Percentiles rank a stretch among this genome's conserved stretches.
Evolutionary conservation across 1,284 basidiomycete genomes (phyloP).

Genomic region (Trichosporon sp.): DNA sequence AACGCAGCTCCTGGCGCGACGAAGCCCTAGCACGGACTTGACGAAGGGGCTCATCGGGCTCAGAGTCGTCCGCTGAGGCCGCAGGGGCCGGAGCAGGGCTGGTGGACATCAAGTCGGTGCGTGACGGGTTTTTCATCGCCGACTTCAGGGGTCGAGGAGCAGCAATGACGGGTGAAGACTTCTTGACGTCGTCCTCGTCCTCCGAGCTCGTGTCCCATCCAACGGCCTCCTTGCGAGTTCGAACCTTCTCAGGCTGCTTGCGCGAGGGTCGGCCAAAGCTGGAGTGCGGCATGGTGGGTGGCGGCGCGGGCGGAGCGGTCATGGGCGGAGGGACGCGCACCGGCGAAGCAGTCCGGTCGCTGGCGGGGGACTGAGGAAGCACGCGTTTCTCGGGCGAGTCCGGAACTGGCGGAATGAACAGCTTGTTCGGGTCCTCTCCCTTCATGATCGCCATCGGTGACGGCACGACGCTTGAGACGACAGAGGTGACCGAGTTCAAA

Average conservation of each 20-base stretch:
- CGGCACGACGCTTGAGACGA: slow-evolving; percentile 21
- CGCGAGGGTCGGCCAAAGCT: slow-evolving; percentile 30
- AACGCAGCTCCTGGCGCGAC: not conserved
- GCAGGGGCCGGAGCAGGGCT: slow-evolving; percentile 3
- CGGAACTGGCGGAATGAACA: slow-evolving; percentile 29
- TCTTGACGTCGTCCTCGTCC: slow-evolving; percentile 29
- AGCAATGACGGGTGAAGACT: slow-evolving; percentile 7
- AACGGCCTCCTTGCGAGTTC: slow-evolving; percentile 4
- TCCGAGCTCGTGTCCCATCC: slow-evolving; percentile 35
- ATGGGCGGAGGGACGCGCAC: slow-evolving; percentile 26
- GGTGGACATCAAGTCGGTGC: not conserved
- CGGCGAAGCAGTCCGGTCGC: slow-evolving; percentile 31
- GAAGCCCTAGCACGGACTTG: slow-evolving; percentile 19
- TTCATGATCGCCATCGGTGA: slow-evolving; percentile 10
- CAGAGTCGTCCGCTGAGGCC: not conserved
- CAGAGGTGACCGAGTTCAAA: slow-evolving; percentile 22
- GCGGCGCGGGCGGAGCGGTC: slow-evolving; percentile 23
- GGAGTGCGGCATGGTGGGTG: slow-evolving; percentile 28
- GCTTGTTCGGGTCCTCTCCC: slow-evolving; percentile 19
- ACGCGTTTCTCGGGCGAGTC: slow-evolving; percentile 21
- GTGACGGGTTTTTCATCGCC: slow-evolving; percentile 1
- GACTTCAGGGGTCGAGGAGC: slow-evolving; percentile 12
- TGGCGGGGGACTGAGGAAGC: slow-evolving; percentile 20
- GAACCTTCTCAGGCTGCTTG: slow-evolving; percentile 11
- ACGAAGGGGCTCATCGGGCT: slow-evolving; percentile 20